phyloP scores from a whole-genome alignment of 1,284 basidiomycete genomes.

The Sphagnurus paluster region DNA sequence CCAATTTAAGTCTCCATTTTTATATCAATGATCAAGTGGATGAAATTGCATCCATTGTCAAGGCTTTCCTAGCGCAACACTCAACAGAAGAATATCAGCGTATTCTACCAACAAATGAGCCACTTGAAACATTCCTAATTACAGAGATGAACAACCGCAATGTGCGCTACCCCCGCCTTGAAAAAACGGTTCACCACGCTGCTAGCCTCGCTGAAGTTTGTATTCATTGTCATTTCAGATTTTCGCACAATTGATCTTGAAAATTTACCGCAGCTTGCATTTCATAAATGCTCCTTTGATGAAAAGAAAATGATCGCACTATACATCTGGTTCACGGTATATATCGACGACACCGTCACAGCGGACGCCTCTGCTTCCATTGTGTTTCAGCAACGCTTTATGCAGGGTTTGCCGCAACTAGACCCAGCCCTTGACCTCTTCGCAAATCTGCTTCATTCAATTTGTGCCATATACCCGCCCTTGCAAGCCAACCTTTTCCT shows the following conservation, averaged over 20 bases:
- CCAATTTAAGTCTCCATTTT: too few relatives aligned
- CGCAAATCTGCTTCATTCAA: constrained; percentile 4
- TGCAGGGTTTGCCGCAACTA: constrained; percentile 10
- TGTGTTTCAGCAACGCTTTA: constrained; percentile 12
- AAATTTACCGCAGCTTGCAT: constrained; percentile 5
- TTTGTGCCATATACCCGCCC: constrained; percentile 7
- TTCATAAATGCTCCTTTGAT: constrained; percentile 8
- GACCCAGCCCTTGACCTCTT: constrained; percentile 12
- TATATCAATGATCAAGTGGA: too few relatives aligned
- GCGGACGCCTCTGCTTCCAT: neutral
- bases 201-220: constrained; percentile 14
- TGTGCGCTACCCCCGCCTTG: constrained; percentile 6
- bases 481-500: constrained; percentile 10
- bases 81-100: neutral
- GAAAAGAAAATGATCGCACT: constrained; percentile 13
- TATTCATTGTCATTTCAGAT: neutral
- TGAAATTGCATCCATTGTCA: too few relatives aligned
- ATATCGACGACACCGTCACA: constrained; percentile 8
- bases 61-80: constrained; percentile 5
- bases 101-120: constrained; percentile 6
- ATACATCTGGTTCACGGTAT: constrained; percentile 13
- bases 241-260: neutral
- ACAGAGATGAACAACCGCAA: constrained; percentile 10
- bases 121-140: constrained; percentile 10
- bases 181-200: constrained; percentile 11